These are phyloP conservation scores for Astrothelium subdiscretum DNA, from an alignment of 495 filamentous ascomycete genomes.

Conservation along the genomic window DNA sequence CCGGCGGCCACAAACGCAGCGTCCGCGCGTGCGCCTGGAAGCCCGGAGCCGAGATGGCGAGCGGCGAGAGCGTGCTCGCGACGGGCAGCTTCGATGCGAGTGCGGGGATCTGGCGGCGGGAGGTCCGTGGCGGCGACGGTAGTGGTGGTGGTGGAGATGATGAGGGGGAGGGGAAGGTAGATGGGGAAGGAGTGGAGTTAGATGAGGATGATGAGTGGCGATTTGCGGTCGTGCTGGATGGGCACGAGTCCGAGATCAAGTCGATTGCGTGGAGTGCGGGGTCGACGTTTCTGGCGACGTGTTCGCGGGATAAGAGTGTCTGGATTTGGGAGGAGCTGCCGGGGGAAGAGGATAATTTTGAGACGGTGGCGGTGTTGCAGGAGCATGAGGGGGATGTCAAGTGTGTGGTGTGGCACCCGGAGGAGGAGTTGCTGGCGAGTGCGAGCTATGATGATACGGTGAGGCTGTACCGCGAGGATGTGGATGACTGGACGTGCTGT, in stretches of 20 bases:
- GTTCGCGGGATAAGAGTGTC: constrained; percentile 83
- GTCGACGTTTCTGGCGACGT: constrained; percentile 77
- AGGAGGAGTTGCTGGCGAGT: constrained; percentile 66
- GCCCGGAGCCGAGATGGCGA: constrained; percentile 34
- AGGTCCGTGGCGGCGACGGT: constrained; percentile 37
- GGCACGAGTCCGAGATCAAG: constrained; percentile 92
- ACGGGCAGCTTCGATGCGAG: constrained; percentile 87
- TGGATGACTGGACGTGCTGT: constrained; percentile 88
- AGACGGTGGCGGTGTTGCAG: constrained; percentile 86
- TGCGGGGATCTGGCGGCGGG: constrained; percentile 73
- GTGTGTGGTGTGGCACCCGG: constrained; percentile 79
- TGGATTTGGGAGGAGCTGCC: constrained; percentile 95
- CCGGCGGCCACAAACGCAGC: constrained; percentile 80
- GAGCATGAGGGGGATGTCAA: constrained; percentile 96
- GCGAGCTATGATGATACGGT: constrained; percentile 88
- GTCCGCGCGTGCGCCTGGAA: constrained; percentile 78
- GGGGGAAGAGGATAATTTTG: constrained; percentile 74
- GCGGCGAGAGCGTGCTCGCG: constrained; percentile 62
- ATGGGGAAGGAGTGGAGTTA: constrained; percentile 18
- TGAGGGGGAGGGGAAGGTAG: constrained; percentile 20
- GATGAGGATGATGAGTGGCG: constrained; percentile 64
- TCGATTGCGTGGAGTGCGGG: constrained; percentile 67
- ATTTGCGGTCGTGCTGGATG: constrained; percentile 76
- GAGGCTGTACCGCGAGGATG: constrained; percentile 77
- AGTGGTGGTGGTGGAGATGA: constrained; percentile 17